Evolutionary conservation across 2,329 filamentous ascomycete genomes (phyloP).

Genomic region (Exophiala oligosperma): DNA sequence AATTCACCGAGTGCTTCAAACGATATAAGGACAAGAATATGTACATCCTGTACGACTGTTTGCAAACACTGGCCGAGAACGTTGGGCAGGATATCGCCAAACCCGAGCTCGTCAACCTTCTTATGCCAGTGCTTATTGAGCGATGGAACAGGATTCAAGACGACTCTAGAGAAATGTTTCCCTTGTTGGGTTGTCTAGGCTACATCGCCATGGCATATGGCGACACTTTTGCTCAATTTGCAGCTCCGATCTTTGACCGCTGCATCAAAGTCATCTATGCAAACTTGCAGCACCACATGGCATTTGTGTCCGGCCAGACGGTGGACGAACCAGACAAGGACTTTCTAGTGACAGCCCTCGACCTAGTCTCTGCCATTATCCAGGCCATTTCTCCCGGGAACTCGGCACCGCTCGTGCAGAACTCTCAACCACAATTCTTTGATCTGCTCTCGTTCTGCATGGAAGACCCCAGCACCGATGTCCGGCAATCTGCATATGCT

Average conservation of each 20-base stretch:
- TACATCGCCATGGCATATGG: conserved; percentile 89
- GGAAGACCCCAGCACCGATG: conserved; percentile 86
- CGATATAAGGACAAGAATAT: conserved; percentile 99
- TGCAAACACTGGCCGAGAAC: conserved; percentile 92
- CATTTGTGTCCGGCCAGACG: conserved; percentile 65
- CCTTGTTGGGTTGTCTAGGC: conserved; percentile 91
- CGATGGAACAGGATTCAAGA: conserved; percentile 86
- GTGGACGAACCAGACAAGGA: conserved; percentile 89
- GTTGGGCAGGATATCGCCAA: conserved; percentile 79
- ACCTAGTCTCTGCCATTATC: conserved; percentile 88
- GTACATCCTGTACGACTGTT: conserved; percentile 97
- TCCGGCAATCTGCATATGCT: conserved; percentile 93
- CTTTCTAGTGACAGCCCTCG: conserved; percentile 91
- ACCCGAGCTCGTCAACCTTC: conserved; percentile 74
- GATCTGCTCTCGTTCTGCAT: conserved; percentile 89
- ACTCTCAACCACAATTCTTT: conserved; percentile 80
- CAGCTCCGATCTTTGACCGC: conserved; percentile 79
- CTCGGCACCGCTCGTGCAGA: conserved; percentile 73
- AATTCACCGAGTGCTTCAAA: conserved; percentile 87
- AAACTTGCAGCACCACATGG: conserved; percentile 79
- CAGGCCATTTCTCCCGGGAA: conserved; percentile 77
- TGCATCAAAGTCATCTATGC: conserved; percentile 90
- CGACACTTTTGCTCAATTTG: conserved; percentile 78
- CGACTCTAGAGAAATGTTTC: conserved; percentile 89
- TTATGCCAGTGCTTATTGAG: conserved; percentile 91